Conservation (phyloP, 1,284 basidiomycete species). For the Ceratobasidium theobromae region DNA sequence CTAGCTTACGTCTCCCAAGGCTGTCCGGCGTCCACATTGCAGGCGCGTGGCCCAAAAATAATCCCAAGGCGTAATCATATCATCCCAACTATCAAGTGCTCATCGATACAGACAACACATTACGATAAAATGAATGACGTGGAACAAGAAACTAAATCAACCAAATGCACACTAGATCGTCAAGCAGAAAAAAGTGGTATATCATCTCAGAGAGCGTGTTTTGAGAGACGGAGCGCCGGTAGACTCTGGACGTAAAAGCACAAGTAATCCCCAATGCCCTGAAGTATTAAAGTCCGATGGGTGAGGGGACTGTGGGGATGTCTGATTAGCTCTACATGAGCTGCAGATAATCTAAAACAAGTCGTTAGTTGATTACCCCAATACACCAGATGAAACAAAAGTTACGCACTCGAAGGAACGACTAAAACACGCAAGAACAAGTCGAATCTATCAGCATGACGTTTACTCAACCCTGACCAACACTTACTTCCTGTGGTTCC, state of each 20-base stretch:
- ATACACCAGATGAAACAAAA: not conserved
- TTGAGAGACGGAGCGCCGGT: not conserved
- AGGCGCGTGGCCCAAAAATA: not conserved
- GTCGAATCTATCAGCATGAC: not conserved
- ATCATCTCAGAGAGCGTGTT: not conserved
- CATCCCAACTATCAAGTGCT: no score
- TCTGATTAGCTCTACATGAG: conserved; percentile 35
- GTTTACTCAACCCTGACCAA: not conserved
- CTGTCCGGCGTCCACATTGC: no score
- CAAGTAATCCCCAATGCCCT: no score
- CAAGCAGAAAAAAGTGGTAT: conserved; percentile 5
- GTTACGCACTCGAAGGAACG: conserved; percentile 36
- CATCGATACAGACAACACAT: conserved; percentile 30
- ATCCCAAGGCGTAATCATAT: conserved; percentile 25
- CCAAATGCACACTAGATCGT: not conserved
- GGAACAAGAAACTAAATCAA: conserved; percentile 10
- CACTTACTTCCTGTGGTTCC: conserved; percentile 71
- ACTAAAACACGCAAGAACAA: conserved; percentile 28
- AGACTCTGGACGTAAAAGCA: no score
- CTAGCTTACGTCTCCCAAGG: not conserved
- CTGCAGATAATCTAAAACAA: conserved; percentile 37
- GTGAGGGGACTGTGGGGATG: no score
- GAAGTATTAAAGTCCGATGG: no score
- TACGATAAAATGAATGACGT: no score
- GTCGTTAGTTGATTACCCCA: not conserved